Evolutionary conservation across 2,329 filamentous ascomycete genomes (phyloP).

Genomic region (Madurella mycetomatis): DNA sequence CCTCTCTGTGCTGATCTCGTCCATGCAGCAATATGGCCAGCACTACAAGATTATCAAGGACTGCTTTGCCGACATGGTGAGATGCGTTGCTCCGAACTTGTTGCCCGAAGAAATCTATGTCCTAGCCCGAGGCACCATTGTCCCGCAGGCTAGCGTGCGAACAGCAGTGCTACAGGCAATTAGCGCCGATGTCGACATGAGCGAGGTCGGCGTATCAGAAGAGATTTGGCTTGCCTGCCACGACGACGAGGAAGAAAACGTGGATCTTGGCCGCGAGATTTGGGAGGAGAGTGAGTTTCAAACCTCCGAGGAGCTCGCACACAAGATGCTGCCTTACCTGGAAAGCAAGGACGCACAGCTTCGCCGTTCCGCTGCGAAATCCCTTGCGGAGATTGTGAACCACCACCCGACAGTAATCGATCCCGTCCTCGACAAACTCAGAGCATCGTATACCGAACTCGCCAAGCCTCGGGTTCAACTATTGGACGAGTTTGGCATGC

Average conservation of each 20-base stretch:
- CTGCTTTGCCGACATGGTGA: constrained; percentile 79
- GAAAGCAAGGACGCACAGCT: constrained; percentile 76
- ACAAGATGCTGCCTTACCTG: constrained; percentile 71
- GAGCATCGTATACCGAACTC: constrained; percentile 69
- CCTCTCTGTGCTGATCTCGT: constrained; percentile 64
- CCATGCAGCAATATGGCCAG: constrained; percentile 85
- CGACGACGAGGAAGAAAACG: constrained; percentile 84
- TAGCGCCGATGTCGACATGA: constrained; percentile 86
- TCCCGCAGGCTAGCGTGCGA: constrained; percentile 73
- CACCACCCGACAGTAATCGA: constrained; percentile 56
- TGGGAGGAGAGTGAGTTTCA: constrained; percentile 91
- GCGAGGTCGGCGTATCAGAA: constrained; percentile 77
- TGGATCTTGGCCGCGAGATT: constrained; percentile 75
- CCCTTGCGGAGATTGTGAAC: constrained; percentile 69
- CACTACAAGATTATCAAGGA: constrained; percentile 96
- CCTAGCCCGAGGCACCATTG: constrained; percentile 73
- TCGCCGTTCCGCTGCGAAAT: constrained; percentile 74
- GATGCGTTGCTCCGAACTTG: constrained; percentile 80
- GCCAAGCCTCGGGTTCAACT: constrained; percentile 79
- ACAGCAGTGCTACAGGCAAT: constrained; percentile 85
- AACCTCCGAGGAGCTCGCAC: constrained; percentile 60
- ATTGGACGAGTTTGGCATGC: constrained; percentile 92
- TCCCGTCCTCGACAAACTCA: constrained; percentile 59
- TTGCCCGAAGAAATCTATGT: constrained; percentile 65
- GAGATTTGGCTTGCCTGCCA: constrained; percentile 93